Percentiles rank a stretch among this genome's conserved stretches.
Evolutionary conservation across 75 land plant genomes (phyloP).

Genomic region (Selaginella tamariscina): DNA sequence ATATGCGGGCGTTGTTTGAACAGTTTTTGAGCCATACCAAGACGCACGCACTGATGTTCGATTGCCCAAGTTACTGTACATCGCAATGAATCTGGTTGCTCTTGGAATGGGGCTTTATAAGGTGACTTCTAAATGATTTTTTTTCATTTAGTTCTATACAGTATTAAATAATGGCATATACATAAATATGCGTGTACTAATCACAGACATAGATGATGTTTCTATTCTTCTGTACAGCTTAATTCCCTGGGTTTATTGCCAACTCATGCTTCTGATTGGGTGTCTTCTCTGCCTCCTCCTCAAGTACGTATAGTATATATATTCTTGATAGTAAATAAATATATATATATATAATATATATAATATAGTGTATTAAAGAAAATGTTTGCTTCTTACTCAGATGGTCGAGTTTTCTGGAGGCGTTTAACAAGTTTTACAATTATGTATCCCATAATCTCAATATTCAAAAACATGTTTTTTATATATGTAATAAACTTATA

Average conservation of each 20-base stretch:
- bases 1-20: slow-evolving; percentile 6
- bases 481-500: too few relatives aligned
- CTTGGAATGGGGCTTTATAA: slow-evolving; percentile 80
- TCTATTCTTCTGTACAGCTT: slow-evolving; percentile 47
- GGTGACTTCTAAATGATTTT: slow-evolving; percentile 28
- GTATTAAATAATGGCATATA: background rate
- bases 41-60: slow-evolving; percentile 62
- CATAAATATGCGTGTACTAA: too few relatives aligned
- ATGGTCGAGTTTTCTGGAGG: slow-evolving; percentile 77
- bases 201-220: too few relatives aligned
- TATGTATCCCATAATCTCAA: too few relatives aligned
- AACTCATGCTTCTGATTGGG: slow-evolving; percentile 94
- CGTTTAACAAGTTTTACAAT: too few relatives aligned
- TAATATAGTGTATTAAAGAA: too few relatives aligned
- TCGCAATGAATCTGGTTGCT: slow-evolving; percentile 65
- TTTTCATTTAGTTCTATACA: background rate
- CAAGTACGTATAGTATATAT: slow-evolving; percentile 28
- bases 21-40: slow-evolving; percentile 92
- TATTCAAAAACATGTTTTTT: too few relatives aligned
- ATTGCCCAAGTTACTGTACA: slow-evolving; percentile 67
- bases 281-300: slow-evolving; percentile 80
- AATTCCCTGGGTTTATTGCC: slow-evolving; percentile 90
- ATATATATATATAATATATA: too few relatives aligned
- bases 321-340: background rate
- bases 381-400: too few relatives aligned